Conservation (phyloP, 345 rosid genomes). For the Physaria fendleri region DNA sequence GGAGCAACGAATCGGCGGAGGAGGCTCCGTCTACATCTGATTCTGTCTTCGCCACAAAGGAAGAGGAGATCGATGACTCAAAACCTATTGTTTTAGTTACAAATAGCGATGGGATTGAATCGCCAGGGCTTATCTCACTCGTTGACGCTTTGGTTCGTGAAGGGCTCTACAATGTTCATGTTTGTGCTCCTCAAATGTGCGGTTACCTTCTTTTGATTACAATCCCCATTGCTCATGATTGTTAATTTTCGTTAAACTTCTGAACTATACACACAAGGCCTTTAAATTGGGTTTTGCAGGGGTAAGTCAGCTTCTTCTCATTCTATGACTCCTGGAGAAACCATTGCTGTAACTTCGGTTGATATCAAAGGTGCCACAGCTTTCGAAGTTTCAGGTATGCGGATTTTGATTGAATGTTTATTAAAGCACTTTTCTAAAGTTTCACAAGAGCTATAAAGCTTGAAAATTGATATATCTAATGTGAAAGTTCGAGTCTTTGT, state of each 20-base stretch:
- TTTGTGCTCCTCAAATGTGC: no score
- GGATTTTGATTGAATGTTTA: not conserved
- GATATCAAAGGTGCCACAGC: slow-evolving; percentile 68
- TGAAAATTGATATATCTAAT: not conserved
- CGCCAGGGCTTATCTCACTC: slow-evolving; percentile 57
- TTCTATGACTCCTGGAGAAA: slow-evolving; percentile 73
- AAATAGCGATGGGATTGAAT: no score
- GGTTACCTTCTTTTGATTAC: no score
- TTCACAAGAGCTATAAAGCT: not conserved
- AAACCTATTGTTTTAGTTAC: no score
- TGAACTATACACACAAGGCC: slow-evolving; percentile 21
- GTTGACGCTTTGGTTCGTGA: slow-evolving; percentile 75
- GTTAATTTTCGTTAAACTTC: not conserved
- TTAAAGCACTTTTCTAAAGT: not conserved
- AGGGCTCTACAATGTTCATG: slow-evolving; percentile 74
- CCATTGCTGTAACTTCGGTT: slow-evolving; percentile 66
- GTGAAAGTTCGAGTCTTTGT: slow-evolving; percentile 21
- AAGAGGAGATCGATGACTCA: no score
- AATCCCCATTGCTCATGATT: no score
- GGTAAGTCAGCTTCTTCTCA: slow-evolving; percentile 66
- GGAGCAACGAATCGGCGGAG: no score
- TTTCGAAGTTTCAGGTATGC: slow-evolving; percentile 80
- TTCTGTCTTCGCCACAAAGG: not conserved
- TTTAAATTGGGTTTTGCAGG: slow-evolving; percentile 46
- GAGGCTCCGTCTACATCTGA: slow-evolving; percentile 24